Percentiles rank a stretch among this genome's conserved stretches.
Conservation (phyloP, 768 basidiomycete species). For the Lentinula sp. region DNA sequence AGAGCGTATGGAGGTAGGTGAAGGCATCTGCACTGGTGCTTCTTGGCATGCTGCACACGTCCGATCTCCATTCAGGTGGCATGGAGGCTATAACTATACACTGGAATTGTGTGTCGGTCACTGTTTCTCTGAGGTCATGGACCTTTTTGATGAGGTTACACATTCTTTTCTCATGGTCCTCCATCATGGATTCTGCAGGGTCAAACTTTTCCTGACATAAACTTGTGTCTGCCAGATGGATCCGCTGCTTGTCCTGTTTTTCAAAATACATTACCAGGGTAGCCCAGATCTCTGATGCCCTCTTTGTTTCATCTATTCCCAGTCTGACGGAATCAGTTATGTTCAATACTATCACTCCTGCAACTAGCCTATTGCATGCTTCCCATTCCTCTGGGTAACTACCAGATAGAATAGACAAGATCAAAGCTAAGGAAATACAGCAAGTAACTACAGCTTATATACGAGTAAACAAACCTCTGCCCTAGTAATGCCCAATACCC, state of each 20-base stretch:
- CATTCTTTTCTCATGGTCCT: neutral
- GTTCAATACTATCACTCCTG: neutral
- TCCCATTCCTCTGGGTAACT: neutral
- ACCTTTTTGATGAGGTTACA: neutral
- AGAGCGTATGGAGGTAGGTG: neutral
- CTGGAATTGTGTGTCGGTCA: neutral
- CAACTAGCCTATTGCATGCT: neutral
- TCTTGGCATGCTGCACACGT: neutral
- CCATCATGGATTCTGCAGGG: neutral
- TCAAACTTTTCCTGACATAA: neutral
- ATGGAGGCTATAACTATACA: neutral
- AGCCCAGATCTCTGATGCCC: neutral
- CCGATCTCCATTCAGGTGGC: neutral
- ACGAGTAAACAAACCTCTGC: too few species aligned
- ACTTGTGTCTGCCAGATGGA: neutral
- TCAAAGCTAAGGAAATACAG: too few species aligned
- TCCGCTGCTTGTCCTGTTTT: neutral
- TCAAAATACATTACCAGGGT: neutral
- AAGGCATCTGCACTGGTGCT: neutral
- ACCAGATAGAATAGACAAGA: too few species aligned
- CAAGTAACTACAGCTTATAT: too few species aligned
- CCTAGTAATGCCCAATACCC: too few species aligned
- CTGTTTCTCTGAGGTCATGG: neutral
- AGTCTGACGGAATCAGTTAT: neutral
- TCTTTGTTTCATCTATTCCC: neutral